Evolutionary conservation across 2,329 filamentous ascomycete genomes (phyloP), one percentile per base, ranked within the genome.

Genomic region (Colletotrichum truncatum): DNA sequence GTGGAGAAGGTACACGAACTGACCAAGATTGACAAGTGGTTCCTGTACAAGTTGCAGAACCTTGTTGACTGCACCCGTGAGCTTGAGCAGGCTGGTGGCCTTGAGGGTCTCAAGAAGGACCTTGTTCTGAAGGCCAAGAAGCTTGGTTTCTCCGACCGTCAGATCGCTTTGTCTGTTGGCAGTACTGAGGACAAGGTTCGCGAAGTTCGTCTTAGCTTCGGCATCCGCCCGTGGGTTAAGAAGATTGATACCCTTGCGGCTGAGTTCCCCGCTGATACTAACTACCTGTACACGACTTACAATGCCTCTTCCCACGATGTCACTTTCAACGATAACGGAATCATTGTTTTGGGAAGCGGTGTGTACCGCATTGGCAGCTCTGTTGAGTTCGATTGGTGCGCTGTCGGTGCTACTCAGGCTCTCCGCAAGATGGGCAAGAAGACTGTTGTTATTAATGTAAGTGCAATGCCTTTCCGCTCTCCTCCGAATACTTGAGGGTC

Each of bases 21-120:
- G 72, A 97, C 92, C 82, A 98, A 97, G 87, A 99, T 99, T 74
- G 96, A 98, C 84, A 97, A 97, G 82, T 98, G 96, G 96, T 99
- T 99, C 86, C 83, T 99, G 73, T 89, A 98, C 89, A 98, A 99
- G 87, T 89, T 99, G 54, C 91, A 97, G 82, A 98, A 98, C 84
- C 93, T 99, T 73, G 96, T 97, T 55, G 89, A 98, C 79, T 94
- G 92, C 83, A 93, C 92, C 66, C 89, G 89, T 70, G 93, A 97
- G 77, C 89, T 99, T 68, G 89, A 97, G 82, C 88, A 91, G 30
- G 89, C 93, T 66, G 94, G 94, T 70, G 92, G 90, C 73, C 86
- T 99, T 48, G 90, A 92, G 73, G 92, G 90, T 59, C 82, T 99
- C 68, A 95, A 94, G 84, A 92, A 94, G 80, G 94, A 97, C 74